Evolutionary conservation across 2,329 filamentous ascomycete species (phyloP).

Genomic region (Pleomassaria siparia): DNA sequence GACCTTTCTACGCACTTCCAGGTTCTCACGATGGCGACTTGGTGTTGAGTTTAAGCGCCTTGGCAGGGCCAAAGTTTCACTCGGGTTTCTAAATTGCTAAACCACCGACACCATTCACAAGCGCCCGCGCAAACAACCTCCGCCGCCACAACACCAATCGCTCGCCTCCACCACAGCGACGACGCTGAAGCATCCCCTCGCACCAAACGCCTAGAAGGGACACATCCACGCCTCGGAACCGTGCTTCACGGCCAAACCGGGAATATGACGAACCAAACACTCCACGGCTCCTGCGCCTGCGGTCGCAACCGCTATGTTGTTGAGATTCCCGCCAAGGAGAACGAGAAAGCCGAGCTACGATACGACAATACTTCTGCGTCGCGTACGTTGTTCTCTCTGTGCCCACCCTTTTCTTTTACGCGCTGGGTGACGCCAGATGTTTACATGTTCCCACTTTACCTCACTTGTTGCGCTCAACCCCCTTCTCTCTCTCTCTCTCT

Average conservation of each 20-base stretch:
- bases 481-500: background rate
- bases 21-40: background rate
- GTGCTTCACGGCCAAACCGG: background rate
- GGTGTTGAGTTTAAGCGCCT: constrained; percentile 2
- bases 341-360: constrained; percentile 60
- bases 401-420: background rate
- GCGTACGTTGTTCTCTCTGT: constrained; percentile 60
- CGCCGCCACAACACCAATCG: background rate
- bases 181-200: background rate
- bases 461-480: constrained; percentile 5
- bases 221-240: background rate
- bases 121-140: constrained; percentile 1
- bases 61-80: constrained; percentile 11
- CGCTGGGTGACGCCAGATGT: background rate
- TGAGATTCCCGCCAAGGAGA: constrained; percentile 63
- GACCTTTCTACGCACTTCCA: background rate
- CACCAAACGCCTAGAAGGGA: background rate
- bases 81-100: constrained; percentile 8
- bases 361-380: constrained; percentile 72
- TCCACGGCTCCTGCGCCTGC: constrained; percentile 80
- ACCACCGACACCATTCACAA: constrained; percentile 3
- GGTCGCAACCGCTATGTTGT: constrained; percentile 83
- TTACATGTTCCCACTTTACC: background rate
- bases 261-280: constrained; percentile 47
- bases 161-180: background rate